Evolutionary conservation across 2,329 filamentous ascomycete genomes (phyloP).

Genomic region (Hypocreales sp.): DNA sequence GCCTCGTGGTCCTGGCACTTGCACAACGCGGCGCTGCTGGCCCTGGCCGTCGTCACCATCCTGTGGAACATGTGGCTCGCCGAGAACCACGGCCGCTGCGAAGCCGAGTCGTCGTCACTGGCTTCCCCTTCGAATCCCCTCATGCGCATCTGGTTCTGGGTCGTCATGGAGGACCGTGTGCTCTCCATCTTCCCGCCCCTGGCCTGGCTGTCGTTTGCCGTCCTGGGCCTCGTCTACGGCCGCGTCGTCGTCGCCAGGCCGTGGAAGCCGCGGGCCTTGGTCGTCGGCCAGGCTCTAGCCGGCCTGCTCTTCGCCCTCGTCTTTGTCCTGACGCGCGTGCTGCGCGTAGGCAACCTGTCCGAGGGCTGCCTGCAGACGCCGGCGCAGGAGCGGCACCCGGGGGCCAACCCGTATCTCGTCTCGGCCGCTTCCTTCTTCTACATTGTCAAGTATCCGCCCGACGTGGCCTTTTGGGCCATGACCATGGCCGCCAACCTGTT

Average conservation of each 20-base stretch:
- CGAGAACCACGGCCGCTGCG: conserved; percentile 21
- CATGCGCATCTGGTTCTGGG: conserved; percentile 25
- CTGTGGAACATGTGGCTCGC: conserved; percentile 32
- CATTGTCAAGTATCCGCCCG: conserved; percentile 29
- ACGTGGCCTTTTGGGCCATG: conserved; percentile 27
- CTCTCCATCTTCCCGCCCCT: conserved; percentile 26
- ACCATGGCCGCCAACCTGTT: conserved; percentile 22
- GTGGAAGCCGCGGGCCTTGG: conserved; percentile 12
- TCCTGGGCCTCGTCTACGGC: conserved; percentile 26
- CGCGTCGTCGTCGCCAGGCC: conserved; percentile 19
- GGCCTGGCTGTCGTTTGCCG: conserved; percentile 29
- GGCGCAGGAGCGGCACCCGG: conserved; percentile 15
- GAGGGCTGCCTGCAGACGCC: conserved; percentile 24
- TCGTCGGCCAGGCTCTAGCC: conserved; percentile 12
- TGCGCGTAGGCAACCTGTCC: conserved; percentile 27
- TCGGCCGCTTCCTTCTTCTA: conserved; percentile 28
- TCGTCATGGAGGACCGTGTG: conserved; percentile 11
- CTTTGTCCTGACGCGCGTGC: conserved; percentile 25
- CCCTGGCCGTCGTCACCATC: conserved; percentile 20
- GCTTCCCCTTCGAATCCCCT: conserved; percentile 9
- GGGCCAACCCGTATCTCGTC: conserved; percentile 23
- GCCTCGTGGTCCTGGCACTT: conserved; percentile 21
- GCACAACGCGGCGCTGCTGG: conserved; percentile 21
- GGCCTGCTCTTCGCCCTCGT: conserved; percentile 16
- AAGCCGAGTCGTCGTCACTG: conserved; percentile 1